Evolutionary conservation across 2,329 filamentous ascomycete species (phyloP).

Genomic region (Xylariaceae sp.): DNA sequence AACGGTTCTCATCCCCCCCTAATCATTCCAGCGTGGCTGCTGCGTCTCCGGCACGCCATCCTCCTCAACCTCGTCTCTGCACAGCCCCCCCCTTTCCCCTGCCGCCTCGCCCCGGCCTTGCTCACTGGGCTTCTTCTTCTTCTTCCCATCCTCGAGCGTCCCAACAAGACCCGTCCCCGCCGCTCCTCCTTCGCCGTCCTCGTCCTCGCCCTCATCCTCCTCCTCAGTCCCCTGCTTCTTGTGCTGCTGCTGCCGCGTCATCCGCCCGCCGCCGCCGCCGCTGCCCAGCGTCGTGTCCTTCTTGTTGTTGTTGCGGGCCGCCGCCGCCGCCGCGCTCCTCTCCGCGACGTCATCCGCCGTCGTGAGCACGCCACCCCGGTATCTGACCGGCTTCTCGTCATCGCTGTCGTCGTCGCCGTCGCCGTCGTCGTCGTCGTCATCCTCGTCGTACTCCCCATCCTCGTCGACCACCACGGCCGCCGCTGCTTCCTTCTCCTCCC

Average conservation of each 20-base stretch:
- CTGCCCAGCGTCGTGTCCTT: background rate
- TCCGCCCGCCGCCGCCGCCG: background rate
- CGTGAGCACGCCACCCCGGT: background rate
- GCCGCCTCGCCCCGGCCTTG: constrained; percentile 2
- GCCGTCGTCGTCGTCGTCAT: no score
- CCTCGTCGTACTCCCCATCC: constrained; percentile 8
- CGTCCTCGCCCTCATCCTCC: no score
- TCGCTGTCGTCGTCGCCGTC: constrained; percentile 3
- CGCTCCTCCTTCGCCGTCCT: no score
- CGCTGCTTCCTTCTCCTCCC: background rate
- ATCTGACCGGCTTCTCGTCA: background rate
- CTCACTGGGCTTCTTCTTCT: constrained; percentile 1
- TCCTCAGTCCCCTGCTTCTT: no score
- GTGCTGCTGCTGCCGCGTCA: constrained; percentile 1
- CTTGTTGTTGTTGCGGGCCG: constrained; percentile 1
- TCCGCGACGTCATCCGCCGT: background rate
- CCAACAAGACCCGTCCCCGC: constrained; percentile 2
- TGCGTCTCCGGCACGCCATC: no score
- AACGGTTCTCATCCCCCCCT: no score
- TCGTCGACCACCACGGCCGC: background rate
- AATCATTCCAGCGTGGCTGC: no score
- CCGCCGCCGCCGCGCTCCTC: background rate
- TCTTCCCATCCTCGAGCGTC: background rate
- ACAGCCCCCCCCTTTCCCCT: constrained; percentile 4
- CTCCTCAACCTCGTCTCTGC: no score